Conservation (phyloP, 257 asterid genomes). For the Fraxinus americana region DNA sequence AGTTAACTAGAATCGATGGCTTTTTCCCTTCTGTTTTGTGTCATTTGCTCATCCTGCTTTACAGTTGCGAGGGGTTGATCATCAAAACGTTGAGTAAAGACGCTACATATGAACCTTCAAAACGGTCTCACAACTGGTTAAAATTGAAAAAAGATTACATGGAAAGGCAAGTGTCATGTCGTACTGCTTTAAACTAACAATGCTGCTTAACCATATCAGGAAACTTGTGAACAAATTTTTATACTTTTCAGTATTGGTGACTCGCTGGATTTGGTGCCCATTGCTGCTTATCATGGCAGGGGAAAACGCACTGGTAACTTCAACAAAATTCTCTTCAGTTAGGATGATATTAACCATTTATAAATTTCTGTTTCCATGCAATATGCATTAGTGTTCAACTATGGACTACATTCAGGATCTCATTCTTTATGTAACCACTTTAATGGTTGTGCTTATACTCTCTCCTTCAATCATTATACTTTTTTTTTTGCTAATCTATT, state of each 20-base stretch:
- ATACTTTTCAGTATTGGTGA: constrained; percentile 73
- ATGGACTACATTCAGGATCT: not conserved
- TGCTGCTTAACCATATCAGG: not conserved
- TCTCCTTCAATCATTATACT: no score
- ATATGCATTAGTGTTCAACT: not conserved
- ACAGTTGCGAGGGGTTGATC: constrained; percentile 91
- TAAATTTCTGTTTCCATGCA: constrained; percentile 9
- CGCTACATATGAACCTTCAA: constrained; percentile 95
- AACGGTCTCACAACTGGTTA: constrained; percentile 88
- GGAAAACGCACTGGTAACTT: constrained; percentile 90
- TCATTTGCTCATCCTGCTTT: constrained; percentile 17
- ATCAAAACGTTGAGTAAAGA: constrained; percentile 87
- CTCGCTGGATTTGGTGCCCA: constrained; percentile 96
- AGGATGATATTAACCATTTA: constrained; percentile 5
- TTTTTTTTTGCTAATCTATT: no score
- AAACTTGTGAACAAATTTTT: no score
- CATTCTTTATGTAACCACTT: no score
- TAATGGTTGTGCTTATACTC: no score
- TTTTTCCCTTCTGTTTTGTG: not conserved
- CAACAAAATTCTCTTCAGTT: constrained; percentile 15
- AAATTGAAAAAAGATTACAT: constrained; percentile 92
- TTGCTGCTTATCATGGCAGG: constrained; percentile 92
- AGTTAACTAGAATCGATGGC: not conserved
- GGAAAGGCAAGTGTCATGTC: constrained; percentile 58
- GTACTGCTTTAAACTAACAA: constrained; percentile 22